These are phyloP conservation scores for Fusarium udum DNA, from an alignment of 2,329 filamentous ascomycete species.

Conservation along the genomic window DNA sequence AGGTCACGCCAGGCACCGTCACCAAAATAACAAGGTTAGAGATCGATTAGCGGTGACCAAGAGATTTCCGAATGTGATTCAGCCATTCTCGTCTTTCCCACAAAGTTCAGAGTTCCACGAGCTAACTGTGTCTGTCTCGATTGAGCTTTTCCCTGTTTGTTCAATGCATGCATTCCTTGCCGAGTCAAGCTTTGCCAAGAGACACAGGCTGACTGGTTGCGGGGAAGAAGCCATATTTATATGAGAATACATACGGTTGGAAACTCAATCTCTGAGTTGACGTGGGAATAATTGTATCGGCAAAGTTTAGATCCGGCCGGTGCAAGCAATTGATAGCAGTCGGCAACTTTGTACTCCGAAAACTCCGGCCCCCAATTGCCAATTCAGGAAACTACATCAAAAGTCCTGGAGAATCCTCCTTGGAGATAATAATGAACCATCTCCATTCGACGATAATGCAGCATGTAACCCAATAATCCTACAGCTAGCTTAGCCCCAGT, in stretches of 20 bases:
- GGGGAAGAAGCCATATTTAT: not conserved
- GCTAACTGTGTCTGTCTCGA: not conserved
- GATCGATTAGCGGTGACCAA: slow-evolving; percentile 8
- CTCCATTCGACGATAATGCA: not conserved
- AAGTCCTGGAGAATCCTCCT: slow-evolving; percentile 20
- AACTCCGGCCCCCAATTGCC: slow-evolving; percentile 21
- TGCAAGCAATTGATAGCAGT: not conserved
- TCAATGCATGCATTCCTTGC: not conserved
- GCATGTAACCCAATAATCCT: not conserved
- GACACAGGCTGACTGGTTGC: not conserved
- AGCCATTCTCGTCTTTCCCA: not conserved
- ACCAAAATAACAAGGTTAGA: slow-evolving; percentile 7
- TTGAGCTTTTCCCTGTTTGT: not conserved
- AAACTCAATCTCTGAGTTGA: not conserved
- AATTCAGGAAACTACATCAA: slow-evolving; percentile 1
- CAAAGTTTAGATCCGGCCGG: not conserved
- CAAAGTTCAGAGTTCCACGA: not conserved
- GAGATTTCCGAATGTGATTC: slow-evolving; percentile 6
- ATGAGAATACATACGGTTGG: not conserved
- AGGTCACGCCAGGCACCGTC: slow-evolving; percentile 10
- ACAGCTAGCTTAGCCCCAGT: not conserved
- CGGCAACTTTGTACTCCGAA: slow-evolving; percentile 8
- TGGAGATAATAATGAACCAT: slow-evolving; percentile 5
- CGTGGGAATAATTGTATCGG: not conserved
- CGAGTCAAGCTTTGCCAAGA: slow-evolving; percentile 9